phyloP scores from a whole-genome alignment of 176 grass and related monocot genomes.

The Alopecurus myosuroides region DNA sequence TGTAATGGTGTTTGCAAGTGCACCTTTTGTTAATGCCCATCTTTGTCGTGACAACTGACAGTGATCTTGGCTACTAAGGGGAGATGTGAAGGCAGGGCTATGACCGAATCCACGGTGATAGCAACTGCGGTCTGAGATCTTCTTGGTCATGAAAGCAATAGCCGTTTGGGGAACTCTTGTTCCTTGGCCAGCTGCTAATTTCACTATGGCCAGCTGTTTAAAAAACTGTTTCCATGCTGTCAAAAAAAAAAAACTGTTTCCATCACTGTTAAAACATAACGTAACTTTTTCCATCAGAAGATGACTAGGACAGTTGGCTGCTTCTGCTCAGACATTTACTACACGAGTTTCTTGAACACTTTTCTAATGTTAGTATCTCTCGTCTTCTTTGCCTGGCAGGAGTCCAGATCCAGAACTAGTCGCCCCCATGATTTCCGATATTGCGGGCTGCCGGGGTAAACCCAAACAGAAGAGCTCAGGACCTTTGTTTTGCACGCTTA shows the following conservation, averaged over 20 bases:
- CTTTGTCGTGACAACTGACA: neutral
- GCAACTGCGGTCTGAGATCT: neutral
- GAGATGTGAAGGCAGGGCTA: neutral
- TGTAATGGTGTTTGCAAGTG: neutral
- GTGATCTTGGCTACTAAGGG: neutral
- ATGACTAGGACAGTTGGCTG: conserved; percentile 12
- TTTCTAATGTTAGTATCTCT: neutral
- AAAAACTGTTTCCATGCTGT: neutral
- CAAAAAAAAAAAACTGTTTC: neutral
- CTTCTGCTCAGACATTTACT: neutral
- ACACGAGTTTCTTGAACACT: neutral
- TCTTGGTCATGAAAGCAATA: neutral
- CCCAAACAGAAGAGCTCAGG: neutral
- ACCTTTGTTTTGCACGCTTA: neutral
- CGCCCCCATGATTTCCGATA: neutral
- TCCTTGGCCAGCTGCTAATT: neutral
- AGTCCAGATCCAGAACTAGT: neutral
- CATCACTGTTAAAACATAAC: too few species aligned
- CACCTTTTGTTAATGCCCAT: neutral
- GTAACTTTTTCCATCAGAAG: neutral
- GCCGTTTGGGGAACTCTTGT: neutral
- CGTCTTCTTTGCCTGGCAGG: neutral
- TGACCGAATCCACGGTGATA: neutral
- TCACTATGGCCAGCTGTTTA: neutral
- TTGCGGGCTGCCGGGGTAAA: neutral